phyloP scores from a whole-genome alignment of 305 asterid genomes.

The Solanum hybrid region DNA sequence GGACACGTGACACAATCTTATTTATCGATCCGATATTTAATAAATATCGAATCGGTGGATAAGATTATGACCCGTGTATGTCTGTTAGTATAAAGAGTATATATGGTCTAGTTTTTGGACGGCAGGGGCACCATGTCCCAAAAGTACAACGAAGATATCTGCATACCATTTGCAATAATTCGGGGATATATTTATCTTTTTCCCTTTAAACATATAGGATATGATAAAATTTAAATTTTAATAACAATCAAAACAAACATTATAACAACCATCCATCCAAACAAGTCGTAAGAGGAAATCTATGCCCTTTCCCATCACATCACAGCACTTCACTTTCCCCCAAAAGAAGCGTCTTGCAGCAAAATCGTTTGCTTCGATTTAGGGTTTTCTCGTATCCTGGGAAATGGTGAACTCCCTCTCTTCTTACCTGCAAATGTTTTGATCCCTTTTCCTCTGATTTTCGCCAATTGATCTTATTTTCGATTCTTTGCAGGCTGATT shows the following conservation, averaged over 20 bases:
- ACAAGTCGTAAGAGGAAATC: neutral
- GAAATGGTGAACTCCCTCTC: slow-evolving; percentile 39
- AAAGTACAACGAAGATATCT: too few species aligned
- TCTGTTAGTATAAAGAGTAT: too few species aligned
- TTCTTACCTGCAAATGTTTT: neutral
- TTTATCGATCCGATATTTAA: fast-evolving
- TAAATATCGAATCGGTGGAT: too few species aligned
- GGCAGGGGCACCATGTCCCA: fast-evolving
- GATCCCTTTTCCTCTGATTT: neutral
- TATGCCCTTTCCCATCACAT: neutral
- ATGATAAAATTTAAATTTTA: too few species aligned
- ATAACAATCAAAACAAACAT: too few species aligned
- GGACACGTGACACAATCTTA: neutral
- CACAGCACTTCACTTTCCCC: neutral
- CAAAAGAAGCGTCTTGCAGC: neutral
- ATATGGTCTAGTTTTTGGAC: neutral
- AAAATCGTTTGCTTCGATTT: slow-evolving; percentile 14
- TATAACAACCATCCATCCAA: neutral
- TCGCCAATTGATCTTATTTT: neutral
- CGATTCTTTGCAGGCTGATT: slow-evolving; percentile 59
- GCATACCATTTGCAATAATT: too few species aligned
- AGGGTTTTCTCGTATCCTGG: slow-evolving; percentile 32
- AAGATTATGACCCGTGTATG: too few species aligned
- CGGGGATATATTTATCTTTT: too few species aligned
- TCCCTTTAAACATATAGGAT: too few species aligned